These are phyloP conservation scores for Lachnellula hyalina DNA, from an alignment of 2,329 filamentous ascomycete genomes.

Conservation along the genomic window DNA sequence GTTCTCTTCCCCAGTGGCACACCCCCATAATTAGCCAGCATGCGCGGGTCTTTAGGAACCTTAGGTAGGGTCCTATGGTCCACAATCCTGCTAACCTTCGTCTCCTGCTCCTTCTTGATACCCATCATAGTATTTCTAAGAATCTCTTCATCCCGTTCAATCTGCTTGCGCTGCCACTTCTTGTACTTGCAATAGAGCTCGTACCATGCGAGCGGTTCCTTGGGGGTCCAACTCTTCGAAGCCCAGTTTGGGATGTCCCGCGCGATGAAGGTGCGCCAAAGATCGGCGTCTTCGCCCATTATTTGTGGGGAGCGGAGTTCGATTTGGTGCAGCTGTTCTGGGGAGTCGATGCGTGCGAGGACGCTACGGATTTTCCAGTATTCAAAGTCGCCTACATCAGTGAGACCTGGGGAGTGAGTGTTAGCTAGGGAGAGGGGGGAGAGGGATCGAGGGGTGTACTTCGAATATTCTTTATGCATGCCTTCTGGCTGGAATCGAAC, in stretches of 20 bases:
- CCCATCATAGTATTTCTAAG: constrained; percentile 51
- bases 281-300: constrained; percentile 59
- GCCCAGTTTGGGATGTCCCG: constrained; percentile 65
- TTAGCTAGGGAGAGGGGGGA: not conserved
- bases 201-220: constrained; percentile 67
- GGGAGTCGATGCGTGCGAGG: constrained; percentile 64
- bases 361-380: constrained; percentile 63
- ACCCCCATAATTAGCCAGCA: constrained; percentile 31
- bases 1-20: constrained; percentile 24
- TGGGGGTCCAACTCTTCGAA: constrained; percentile 57
- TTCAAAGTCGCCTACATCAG: constrained; percentile 66
- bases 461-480: constrained; percentile 49
- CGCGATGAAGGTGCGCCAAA: constrained; percentile 77
- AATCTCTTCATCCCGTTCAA: constrained; percentile 51
- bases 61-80: constrained; percentile 44
- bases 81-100: constrained; percentile 53
- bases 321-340: constrained; percentile 67
- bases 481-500: constrained; percentile 44
- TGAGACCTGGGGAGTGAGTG: constrained; percentile 42
- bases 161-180: constrained; percentile 50
- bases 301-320: constrained; percentile 76
- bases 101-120: constrained; percentile 52
- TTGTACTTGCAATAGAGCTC: constrained; percentile 69
- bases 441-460: constrained; percentile 14
- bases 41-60: constrained; percentile 34